Evolutionary conservation across 2,329 filamentous ascomycete genomes (phyloP).

Genomic region (Cladosporium velox): DNA sequence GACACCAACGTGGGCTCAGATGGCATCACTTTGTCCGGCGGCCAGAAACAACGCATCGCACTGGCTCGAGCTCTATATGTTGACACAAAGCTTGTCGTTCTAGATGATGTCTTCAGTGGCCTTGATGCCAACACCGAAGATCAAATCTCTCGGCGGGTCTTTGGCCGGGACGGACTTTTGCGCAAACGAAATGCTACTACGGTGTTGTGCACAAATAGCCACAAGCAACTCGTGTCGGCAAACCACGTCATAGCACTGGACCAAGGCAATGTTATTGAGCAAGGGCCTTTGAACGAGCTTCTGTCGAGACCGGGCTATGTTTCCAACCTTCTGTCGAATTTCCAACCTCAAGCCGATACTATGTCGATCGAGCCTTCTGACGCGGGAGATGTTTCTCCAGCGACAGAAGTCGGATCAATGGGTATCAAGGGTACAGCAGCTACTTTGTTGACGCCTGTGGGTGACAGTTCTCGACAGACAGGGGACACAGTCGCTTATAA

Average conservation of each 20-base stretch:
- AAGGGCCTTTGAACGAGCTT: background rate
- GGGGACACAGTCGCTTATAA: background rate
- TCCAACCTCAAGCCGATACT: background rate
- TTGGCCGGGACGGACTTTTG: background rate
- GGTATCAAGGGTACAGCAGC: background rate
- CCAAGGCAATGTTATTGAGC: background rate
- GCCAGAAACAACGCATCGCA: constrained; percentile 47
- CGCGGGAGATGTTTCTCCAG: background rate
- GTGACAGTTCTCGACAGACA: background rate
- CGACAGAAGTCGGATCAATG: background rate
- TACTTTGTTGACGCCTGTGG: background rate
- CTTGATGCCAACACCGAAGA: constrained; percentile 48
- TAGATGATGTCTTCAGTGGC: constrained; percentile 55
- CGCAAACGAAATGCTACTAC: background rate
- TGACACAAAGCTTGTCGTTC: constrained; percentile 48
- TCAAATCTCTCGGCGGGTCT: background rate
- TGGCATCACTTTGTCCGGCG: constrained; percentile 38
- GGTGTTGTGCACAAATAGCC: background rate
- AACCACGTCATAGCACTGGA: background rate
- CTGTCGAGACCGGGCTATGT: background rate
- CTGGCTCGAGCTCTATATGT: constrained; percentile 51
- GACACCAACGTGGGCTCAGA: background rate
- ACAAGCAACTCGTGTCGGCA: background rate
- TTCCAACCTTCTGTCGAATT: background rate
- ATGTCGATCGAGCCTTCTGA: background rate